A percentile compares a stretch with the other conserved stretches of the same genome.
phyloP scores from a whole-genome alignment of 495 filamentous ascomycete genomes.

The Lasiosphaeria miniovina region DNA sequence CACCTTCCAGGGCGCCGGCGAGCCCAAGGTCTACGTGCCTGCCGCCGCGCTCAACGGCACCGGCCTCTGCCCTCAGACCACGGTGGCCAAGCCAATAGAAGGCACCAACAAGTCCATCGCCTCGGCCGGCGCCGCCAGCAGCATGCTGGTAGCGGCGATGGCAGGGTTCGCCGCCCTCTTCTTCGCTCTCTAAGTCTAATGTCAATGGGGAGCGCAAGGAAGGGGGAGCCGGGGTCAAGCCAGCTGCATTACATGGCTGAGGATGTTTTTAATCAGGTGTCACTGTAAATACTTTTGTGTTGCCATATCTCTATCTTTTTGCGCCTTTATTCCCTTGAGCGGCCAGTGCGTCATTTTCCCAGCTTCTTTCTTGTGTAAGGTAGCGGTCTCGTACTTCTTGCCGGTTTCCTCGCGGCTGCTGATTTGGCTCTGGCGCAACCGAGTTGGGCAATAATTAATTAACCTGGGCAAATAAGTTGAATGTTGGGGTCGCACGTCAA shows the following conservation, averaged over 20 bases:
- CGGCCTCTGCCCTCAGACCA: conserved; percentile 23
- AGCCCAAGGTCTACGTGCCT: conserved; percentile 26
- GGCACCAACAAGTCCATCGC: conserved; percentile 12
- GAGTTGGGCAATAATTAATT: no score
- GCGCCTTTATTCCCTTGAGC: no score
- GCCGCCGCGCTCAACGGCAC: conserved; percentile 18
- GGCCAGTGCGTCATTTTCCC: background rate
- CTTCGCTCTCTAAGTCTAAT: background rate
- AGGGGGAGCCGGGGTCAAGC: background rate
- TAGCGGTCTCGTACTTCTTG: no score
- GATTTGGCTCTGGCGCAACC: no score
- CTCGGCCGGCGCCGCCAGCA: conserved; percentile 6
- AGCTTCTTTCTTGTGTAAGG: background rate
- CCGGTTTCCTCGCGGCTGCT: no score
- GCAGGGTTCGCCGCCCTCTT: conserved; percentile 19
- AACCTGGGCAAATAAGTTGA: no score
- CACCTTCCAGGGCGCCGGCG: conserved; percentile 24
- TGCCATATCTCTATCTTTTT: background rate
- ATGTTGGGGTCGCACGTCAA: no score
- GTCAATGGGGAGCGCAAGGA: conserved; percentile 7
- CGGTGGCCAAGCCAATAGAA: conserved; percentile 10
- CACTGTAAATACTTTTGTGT: background rate
- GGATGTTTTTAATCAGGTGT: background rate
- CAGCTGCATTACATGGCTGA: background rate
- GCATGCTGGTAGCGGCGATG: conserved; percentile 17